Percentiles rank a stretch among this genome's conserved stretches.
Conservation (phyloP, 2,329 filamentous ascomycete species). For the Microsporum audouinii region DNA sequence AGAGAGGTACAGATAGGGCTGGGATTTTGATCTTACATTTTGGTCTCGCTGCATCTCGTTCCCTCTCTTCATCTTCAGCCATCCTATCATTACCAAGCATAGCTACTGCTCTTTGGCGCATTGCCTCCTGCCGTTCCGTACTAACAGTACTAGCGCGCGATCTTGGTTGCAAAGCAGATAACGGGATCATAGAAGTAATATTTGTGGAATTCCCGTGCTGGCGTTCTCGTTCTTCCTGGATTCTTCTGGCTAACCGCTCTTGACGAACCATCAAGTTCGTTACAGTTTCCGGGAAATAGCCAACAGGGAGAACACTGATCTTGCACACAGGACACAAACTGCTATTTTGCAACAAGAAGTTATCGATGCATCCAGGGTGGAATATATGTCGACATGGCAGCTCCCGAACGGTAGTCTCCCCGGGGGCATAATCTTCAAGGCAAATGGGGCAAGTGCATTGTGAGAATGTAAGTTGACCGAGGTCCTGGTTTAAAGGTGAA, state of each 20-base stretch:
- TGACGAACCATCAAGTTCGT: constrained; percentile 80
- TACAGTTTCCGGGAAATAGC: constrained; percentile 52
- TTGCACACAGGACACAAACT: constrained; percentile 90
- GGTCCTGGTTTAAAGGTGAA: not conserved
- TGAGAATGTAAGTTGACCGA: constrained; percentile 26
- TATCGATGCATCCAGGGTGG: constrained; percentile 82
- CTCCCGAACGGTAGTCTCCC: constrained; percentile 64
- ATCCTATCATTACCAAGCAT: constrained; percentile 12
- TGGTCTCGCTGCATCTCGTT: constrained; percentile 13
- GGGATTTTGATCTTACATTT: constrained; percentile 14
- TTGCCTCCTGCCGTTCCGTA: constrained; percentile 9
- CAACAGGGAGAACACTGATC: constrained; percentile 62
- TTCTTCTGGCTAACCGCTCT: constrained; percentile 46
- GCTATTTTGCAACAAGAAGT: constrained; percentile 64
- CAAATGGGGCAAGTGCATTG: constrained; percentile 89
- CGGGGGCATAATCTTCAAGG: constrained; percentile 63
- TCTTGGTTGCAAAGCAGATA: not conserved
- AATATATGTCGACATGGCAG: constrained; percentile 87
- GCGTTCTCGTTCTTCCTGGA: not conserved
- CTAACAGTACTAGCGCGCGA: not conserved
- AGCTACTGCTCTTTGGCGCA: constrained; percentile 13
- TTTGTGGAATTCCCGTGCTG: not conserved
- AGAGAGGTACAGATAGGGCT: not conserved
- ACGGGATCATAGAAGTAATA: not conserved
- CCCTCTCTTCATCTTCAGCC: constrained; percentile 16